Conservation (phyloP, 306 rosid genomes). For the Pterocarpus macrocarpus region DNA sequence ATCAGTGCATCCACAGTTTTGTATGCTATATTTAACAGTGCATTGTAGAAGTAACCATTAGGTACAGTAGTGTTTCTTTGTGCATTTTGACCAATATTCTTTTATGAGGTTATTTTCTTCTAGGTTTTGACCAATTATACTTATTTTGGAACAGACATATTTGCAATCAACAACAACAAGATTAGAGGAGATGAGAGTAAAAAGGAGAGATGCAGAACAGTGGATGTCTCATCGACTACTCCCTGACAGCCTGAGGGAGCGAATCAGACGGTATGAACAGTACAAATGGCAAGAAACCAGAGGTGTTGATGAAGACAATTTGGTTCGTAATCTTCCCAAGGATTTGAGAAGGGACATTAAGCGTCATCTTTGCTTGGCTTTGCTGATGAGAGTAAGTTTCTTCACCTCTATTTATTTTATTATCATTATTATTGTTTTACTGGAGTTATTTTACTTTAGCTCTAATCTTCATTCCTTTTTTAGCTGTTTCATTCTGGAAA, state of each 20-base stretch:
- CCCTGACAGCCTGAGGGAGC: constrained; percentile 81
- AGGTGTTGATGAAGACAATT: constrained; percentile 90
- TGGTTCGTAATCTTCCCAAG: constrained; percentile 88
- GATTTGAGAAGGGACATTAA: constrained; percentile 96
- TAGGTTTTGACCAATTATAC: constrained; percentile 40
- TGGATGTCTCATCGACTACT: constrained; percentile 98
- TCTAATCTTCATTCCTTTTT: neutral
- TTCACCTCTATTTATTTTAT: neutral
- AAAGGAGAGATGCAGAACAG: constrained; percentile 97
- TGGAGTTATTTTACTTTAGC: neutral
- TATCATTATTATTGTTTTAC: too few relatives aligned
- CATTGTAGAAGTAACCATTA: neutral
- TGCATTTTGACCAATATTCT: constrained; percentile 24
- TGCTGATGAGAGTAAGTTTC: constrained; percentile 84
- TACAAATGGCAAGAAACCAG: constrained; percentile 99
- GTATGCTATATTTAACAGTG: neutral
- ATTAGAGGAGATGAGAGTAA: constrained; percentile 95
- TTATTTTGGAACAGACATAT: constrained; percentile 70
- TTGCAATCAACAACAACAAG: constrained; percentile 91
- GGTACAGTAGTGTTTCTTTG: neutral
- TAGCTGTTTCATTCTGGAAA: too few relatives aligned
- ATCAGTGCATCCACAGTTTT: neutral
- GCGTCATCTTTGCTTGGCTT: constrained; percentile 93
- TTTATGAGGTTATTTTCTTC: constrained; percentile 10
- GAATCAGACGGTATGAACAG: constrained; percentile 91